Percentiles rank a stretch among this genome's conserved stretches.
These are phyloP conservation scores for Silene noctiflora DNA, from an alignment of 179 eudicot genomes.

Conservation along the genomic window DNA sequence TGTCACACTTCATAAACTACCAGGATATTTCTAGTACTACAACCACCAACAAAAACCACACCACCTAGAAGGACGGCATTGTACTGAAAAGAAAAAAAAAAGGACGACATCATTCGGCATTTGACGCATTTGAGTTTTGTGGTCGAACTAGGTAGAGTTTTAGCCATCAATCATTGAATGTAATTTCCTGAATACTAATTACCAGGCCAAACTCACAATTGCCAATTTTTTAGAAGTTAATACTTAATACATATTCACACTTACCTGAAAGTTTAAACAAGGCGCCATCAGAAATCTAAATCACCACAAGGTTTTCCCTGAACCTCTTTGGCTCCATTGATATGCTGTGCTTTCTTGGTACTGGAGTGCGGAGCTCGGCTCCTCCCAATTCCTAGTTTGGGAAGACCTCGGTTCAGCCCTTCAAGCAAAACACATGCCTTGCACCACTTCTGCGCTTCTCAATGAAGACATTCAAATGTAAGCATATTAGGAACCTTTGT, in stretches of 20 bases:
- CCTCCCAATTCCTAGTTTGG: slow-evolving; percentile 83
- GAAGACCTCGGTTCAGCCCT: slow-evolving; percentile 88
- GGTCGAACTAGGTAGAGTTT: neutral
- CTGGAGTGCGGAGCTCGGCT: slow-evolving; percentile 41
- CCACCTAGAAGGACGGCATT: too few species aligned
- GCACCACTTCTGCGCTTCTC: slow-evolving; percentile 78
- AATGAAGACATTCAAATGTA: neutral
- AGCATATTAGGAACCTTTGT: slow-evolving; percentile 5
- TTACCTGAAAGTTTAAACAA: slow-evolving; percentile 13
- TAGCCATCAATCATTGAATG: neutral
- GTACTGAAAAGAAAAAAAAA: too few species aligned
- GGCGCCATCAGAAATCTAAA: slow-evolving; percentile 59
- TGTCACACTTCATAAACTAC: neutral
- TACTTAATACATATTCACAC: neutral
- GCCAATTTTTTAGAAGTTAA: too few species aligned
- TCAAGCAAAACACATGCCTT: slow-evolving; percentile 97
- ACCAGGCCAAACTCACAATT: neutral
- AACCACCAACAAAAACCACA: neutral
- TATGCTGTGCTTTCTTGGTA: slow-evolving; percentile 30
- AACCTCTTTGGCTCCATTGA: slow-evolving; percentile 46
- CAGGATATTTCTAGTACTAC: neutral
- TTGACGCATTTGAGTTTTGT: neutral
- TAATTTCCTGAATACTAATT: neutral
- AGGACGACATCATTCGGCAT: neutral
- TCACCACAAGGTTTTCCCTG: slow-evolving; percentile 80